Evolutionary conservation across 73 alveolate species (phyloP), one percentile per base, ranked within the genome.

Genomic region (Effrenium voratum): DNA sequence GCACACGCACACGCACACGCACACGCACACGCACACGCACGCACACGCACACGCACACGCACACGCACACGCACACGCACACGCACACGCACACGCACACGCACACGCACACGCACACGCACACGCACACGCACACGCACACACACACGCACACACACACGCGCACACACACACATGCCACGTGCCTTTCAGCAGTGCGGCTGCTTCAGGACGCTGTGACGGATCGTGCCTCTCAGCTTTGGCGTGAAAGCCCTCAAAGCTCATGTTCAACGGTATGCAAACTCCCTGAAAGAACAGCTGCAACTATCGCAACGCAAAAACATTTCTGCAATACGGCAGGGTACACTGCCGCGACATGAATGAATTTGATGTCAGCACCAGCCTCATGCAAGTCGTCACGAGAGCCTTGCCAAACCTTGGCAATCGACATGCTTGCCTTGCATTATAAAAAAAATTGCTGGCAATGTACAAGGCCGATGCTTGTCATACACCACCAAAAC

Each of bases 1-100:
- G 79, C 79, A 32, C 79, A 66, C 79, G 79, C 79, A 32, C 79
- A 66, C 79, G 79, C 79, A 32, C 79, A 66, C 79, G 79, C 79
- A 32, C 79, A 66, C 79, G 79, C 79, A 66, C 79, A 66, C 79
- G 79, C 79, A 66, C 79, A 66, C 79, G 79, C 79, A 66, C 79
- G 79, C 79, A 66, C 79, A 66, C 79, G 79, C 79, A 66, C 79
- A 66, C 79, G 79, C 79, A 66, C 79, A 66, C 79, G 79, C 79
- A 66, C 79, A 66, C 79, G 79, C 79, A 66, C 79, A 66, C 79
- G 79, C 79, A 66, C 79, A 66, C 79, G 79, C 79, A 66, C 79
- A 66, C 79, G 79, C 79, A 66, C 79, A 66, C 79, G 79, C 79
- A 66, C 79, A 66, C 79, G 79, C 79, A 66, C 79, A 66, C 79